These are phyloP conservation scores for Amyloporia xantha DNA, from an alignment of 768 basidiomycete species.

Conservation along the genomic window DNA sequence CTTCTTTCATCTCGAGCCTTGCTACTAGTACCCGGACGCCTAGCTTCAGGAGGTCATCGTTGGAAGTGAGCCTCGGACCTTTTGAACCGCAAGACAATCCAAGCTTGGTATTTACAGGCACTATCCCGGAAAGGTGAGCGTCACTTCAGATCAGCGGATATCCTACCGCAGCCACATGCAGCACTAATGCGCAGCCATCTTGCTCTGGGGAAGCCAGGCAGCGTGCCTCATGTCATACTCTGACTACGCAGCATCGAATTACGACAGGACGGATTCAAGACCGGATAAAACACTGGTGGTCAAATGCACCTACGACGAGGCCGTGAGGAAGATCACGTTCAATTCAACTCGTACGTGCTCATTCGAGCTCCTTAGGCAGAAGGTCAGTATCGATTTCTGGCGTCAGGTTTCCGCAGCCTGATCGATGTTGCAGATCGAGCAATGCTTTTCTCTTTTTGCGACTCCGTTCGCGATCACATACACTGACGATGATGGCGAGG, in stretches of 20 bases:
- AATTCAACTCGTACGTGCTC: constrained; percentile 73
- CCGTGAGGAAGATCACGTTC: constrained; percentile 74
- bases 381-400: constrained; percentile 39
- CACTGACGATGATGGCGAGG: constrained; percentile 85
- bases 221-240: constrained; percentile 18
- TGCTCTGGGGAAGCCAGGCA: constrained; percentile 1
- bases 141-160: no score
- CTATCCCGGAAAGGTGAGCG: no score
- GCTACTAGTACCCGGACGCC: no score
- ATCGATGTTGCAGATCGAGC: constrained; percentile 58
- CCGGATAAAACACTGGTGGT: constrained; percentile 78
- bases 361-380: constrained; percentile 63
- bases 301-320: constrained; percentile 70
- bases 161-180: neutral
- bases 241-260: constrained; percentile 21
- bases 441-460: constrained; percentile 71
- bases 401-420: neutral
- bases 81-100: no score
- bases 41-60: no score
- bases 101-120: no score
- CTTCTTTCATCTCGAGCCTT: no score
- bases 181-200: constrained; percentile 11
- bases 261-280: constrained; percentile 31
- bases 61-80: no score
- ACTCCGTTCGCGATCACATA: constrained; percentile 71